These are phyloP conservation scores for Rhodotorula sp. DNA, from an alignment of 1,284 basidiomycete species.

Conservation along the genomic window DNA sequence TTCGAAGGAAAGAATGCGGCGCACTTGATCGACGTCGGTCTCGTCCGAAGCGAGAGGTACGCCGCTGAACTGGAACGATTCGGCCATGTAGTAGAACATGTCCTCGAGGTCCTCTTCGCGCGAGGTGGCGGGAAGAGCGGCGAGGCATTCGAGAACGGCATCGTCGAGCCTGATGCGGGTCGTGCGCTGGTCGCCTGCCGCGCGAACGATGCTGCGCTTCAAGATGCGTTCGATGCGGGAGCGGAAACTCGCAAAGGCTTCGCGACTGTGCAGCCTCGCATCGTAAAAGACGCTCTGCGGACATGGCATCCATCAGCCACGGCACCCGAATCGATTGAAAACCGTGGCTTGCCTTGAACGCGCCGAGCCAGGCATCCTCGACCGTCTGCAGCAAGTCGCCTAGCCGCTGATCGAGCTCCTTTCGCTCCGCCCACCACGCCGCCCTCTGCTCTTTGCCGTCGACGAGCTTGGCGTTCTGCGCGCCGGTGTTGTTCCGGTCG, in stretches of 20 bases:
- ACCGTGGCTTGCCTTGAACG: slow-evolving; percentile 74
- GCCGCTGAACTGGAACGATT: slow-evolving; percentile 90
- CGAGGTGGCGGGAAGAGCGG: slow-evolving; percentile 73
- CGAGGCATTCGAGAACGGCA: slow-evolving; percentile 76
- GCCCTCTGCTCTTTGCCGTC: slow-evolving; percentile 52
- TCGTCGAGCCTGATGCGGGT: slow-evolving; percentile 61
- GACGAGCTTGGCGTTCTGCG: slow-evolving; percentile 69
- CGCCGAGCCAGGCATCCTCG: slow-evolving; percentile 95
- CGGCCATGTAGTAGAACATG: slow-evolving; percentile 87
- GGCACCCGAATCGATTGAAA: not conserved
- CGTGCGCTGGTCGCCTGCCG: slow-evolving; percentile 60
- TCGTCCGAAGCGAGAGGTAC: slow-evolving; percentile 85
- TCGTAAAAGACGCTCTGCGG: slow-evolving; percentile 58
- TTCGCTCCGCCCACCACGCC: slow-evolving; percentile 81
- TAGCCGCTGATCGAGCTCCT: slow-evolving; percentile 72
- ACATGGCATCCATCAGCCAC: not conserved
- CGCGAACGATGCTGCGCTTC: slow-evolving; percentile 59
- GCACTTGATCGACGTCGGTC: slow-evolving; percentile 81
- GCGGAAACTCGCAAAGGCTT: slow-evolving; percentile 52
- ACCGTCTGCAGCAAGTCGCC: slow-evolving; percentile 74
- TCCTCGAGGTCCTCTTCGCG: slow-evolving; percentile 94
- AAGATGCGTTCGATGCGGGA: slow-evolving; percentile 70
- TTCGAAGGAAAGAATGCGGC: slow-evolving; percentile 18
- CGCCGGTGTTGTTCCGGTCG: slow-evolving; percentile 68
- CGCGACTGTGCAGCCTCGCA: slow-evolving; percentile 55